phyloP scores from a whole-genome alignment of 139 green algal species.

The Tetraselmis striata region DNA sequence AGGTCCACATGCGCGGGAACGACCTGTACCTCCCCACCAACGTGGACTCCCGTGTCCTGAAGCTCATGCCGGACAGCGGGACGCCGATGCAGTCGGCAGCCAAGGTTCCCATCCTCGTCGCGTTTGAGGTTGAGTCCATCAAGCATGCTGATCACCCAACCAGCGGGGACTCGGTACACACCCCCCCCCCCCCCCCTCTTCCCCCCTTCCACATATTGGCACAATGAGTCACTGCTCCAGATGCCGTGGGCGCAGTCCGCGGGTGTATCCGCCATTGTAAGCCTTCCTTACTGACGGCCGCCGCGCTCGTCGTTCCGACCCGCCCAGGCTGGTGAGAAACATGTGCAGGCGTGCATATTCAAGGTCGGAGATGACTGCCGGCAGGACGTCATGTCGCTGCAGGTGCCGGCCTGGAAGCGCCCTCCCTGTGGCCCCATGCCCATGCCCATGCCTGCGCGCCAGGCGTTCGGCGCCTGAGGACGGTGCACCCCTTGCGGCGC shows the following conservation, averaged over 20 bases:
- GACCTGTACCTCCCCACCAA: conserved; percentile 92
- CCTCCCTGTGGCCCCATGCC: background rate
- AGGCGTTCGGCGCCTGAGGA: background rate
- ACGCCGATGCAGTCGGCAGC: conserved; percentile 80
- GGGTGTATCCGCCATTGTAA: too few relatives aligned
- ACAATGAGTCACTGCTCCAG: background rate
- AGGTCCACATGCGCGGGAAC: conserved; percentile 26
- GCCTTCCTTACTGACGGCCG: too few relatives aligned
- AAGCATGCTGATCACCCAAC: background rate
- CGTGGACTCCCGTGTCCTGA: conserved; percentile 56
- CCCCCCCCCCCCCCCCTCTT: too few relatives aligned
- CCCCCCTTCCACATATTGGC: background rate
- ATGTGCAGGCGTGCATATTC: conserved; percentile 75
- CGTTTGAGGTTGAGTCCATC: conserved; percentile 79
- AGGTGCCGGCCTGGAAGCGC: conserved; percentile 40
- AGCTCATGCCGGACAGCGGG: conserved; percentile 50
- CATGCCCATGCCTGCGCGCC: background rate
- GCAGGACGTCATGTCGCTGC: conserved; percentile 94
- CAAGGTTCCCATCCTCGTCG: conserved; percentile 86
- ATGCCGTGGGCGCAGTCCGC: background rate
- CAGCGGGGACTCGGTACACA: background rate
- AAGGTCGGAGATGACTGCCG: conserved; percentile 94
- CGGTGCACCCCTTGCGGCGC: too few relatives aligned
- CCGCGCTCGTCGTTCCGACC: too few relatives aligned
- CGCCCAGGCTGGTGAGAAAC: too few relatives aligned